Base-by-base conservation (phyloP, 2,329 filamentous ascomycete species). In the Emmonsia crescens region DNA sequence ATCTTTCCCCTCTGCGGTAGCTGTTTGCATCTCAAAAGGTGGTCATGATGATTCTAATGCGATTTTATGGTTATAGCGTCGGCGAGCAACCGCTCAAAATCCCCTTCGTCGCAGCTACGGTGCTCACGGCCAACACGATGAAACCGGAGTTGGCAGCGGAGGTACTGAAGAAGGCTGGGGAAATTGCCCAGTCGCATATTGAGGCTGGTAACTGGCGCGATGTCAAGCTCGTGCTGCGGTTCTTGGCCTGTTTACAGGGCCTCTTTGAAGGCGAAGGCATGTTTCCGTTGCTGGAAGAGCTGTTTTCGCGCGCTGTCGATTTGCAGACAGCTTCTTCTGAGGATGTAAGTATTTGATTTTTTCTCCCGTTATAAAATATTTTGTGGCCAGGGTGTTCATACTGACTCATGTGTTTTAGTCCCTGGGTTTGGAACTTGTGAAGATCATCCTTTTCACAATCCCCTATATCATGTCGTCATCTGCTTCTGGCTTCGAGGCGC, bases 51-150 rank as follows among this genome's bases (percentile, higher is more conserved):
- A 36, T 24, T 16, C 54, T 57, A 42, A 57, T 21, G 5, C 9
- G 9, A 27, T 24, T 5, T 24, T 12, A n/a, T 9, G 29, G 27
- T 16, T 38, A 55, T 63, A 85, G 83, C 66, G 82, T 89, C 51
- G 74, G 90, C 42, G 94, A 99, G 77, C 94, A 99, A 77, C 94
- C 94, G 0, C 87, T 99, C 75, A 97, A 97, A 80, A 95, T 91
- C n/a, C 93, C 94, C 0, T 97, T 96, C 72, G 83, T 96, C 44
- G 91, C 92, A 10, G 90, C 89, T 24, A 86, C 93, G 16, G 83
- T 95, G 51, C 82, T 96, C 62, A 83, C 91, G 61, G 83, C 87
- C 66, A 96, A 97, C 77, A 83, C 84, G 31, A 77, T 89, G 68
- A 91, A 90, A 71, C 81, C 88, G 4, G 89, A 94, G 66, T 80